These are phyloP conservation scores for Groenewaldozyma tartarivorans DNA, from an alignment of 805 yeast genomes.

Conservation along the genomic window DNA sequence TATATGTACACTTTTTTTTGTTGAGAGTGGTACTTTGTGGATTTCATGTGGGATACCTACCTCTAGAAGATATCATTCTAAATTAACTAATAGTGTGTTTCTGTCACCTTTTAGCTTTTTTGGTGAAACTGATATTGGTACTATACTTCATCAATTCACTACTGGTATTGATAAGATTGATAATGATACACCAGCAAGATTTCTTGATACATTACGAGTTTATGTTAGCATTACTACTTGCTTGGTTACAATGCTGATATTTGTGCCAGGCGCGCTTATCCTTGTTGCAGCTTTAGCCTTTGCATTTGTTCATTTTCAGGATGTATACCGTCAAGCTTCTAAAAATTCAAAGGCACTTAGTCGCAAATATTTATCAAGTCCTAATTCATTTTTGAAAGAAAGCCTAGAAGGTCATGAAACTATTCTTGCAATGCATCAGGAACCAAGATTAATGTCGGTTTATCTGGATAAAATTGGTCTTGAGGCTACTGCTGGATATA, in stretches of 20 bases:
- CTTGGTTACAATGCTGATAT: background rate
- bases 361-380: conserved; percentile 62
- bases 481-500: background rate
- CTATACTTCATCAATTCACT: conserved; percentile 79
- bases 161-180: conserved; percentile 82
- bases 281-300: background rate
- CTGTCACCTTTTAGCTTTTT: conserved; percentile 89
- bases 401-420: conserved; percentile 70
- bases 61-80: conserved; percentile 42
- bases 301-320: background rate
- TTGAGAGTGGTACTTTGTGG: conserved; percentile 58
- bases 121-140: conserved; percentile 88
- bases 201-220: background rate
- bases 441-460: conserved; percentile 57
- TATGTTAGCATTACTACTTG: background rate
- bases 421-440: conserved; percentile 67
- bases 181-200: conserved; percentile 38
- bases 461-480: conserved; percentile 80
- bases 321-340: conserved; percentile 49
- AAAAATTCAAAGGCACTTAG: conserved; percentile 72
- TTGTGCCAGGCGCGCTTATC: background rate
- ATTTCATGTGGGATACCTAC: conserved; percentile 14
- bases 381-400: conserved; percentile 76
- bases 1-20: conserved; percentile 36
- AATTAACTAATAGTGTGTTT: conserved; percentile 64